Base-by-base conservation (phyloP, 2,329 filamentous ascomycete species). In the Cercospora janseana region DNA sequence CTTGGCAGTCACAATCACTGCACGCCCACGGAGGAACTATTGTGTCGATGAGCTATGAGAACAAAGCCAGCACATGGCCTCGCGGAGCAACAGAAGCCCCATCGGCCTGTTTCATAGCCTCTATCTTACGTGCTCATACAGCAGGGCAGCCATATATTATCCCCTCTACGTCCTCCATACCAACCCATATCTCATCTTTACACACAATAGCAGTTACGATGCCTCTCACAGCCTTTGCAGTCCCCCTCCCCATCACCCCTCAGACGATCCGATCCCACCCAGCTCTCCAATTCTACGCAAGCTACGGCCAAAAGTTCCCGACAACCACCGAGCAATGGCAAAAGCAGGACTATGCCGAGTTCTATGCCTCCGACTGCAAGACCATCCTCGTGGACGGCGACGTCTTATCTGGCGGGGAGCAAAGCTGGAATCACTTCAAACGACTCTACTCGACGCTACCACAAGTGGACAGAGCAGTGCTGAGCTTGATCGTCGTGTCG, bases 301-400 rank as follows among this genome's bases (percentile, higher is more conserved):
- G 28, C 32, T 56, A 54, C 47, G 47, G 37, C 40, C 42, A 46
- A 23, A 49, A 35, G 7, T 56, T 56, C 28, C 54, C 54, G 31
- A 51, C 50, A 32, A 56, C 43, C 2, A 12, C 9, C 6, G 37
- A 44, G 23, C 34, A 53, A 38, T 51, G 51, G 54, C 12, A 3
- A 9, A 37, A 40, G 2, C 23, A 26, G 8, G 6, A 37, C 2
- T 54, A 10, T 12, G 45, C 46, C 20, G 44, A 46, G 5, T 50
- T 43, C 26, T 55, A 54, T 41, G 18, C 51, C 1, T 23, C 27
- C 21, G 47, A 54, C 21, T 56, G 51, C 18, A 37, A 35, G 10
- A 54, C 47, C 2, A 29, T 41, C 8, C 37, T 41, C 9, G 37
- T 45, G 9, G 37, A 56, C 15, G 9, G 35, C 10, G 51, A 15